phyloP scores from a whole-genome alignment of 495 filamentous ascomycete genomes.

The Lasiosphaeria ovina region DNA sequence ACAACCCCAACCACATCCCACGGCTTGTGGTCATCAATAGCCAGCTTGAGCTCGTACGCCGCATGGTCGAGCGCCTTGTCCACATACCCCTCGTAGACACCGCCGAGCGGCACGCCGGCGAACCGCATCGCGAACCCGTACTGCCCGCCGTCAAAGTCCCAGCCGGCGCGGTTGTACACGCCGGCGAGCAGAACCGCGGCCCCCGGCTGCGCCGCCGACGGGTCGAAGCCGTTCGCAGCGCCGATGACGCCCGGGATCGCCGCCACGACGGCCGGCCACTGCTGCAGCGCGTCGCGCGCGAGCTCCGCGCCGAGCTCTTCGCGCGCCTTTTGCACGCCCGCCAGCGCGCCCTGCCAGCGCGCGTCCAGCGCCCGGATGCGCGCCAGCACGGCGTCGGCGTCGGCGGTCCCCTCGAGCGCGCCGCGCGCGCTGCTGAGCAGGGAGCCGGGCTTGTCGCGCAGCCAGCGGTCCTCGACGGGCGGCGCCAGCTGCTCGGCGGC shows the following conservation, averaged over 20 bases:
- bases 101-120: conserved; percentile 17
- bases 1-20: conserved; percentile 13
- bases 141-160: conserved; percentile 13
- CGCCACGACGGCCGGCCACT: conserved; percentile 4
- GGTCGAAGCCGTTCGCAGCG: conserved; percentile 3
- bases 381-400: conserved; percentile 1
- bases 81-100: conserved; percentile 4
- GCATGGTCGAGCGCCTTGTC: conserved; percentile 11
- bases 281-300: neutral
- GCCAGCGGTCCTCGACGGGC: conserved; percentile 7
- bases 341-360: conserved; percentile 9
- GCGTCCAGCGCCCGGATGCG: conserved; percentile 5
- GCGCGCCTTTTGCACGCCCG: conserved; percentile 2
- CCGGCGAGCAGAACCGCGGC: conserved; percentile 4
- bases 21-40: conserved; percentile 8
- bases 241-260: neutral
- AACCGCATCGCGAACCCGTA: conserved; percentile 19
- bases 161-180: conserved; percentile 9
- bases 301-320: conserved; percentile 4
- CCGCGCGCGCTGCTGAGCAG: conserved; percentile 4
- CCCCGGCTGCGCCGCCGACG: conserved; percentile 7
- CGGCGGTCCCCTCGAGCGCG: neutral
- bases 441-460: conserved; percentile 1
- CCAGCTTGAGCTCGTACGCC: conserved; percentile 11
- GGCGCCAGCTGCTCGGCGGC: conserved; percentile 4